Percentiles rank a stretch among this genome's conserved stretches.
phyloP scores from a whole-genome alignment of 208 protist species.

The Borovskyia barvae region DNA sequence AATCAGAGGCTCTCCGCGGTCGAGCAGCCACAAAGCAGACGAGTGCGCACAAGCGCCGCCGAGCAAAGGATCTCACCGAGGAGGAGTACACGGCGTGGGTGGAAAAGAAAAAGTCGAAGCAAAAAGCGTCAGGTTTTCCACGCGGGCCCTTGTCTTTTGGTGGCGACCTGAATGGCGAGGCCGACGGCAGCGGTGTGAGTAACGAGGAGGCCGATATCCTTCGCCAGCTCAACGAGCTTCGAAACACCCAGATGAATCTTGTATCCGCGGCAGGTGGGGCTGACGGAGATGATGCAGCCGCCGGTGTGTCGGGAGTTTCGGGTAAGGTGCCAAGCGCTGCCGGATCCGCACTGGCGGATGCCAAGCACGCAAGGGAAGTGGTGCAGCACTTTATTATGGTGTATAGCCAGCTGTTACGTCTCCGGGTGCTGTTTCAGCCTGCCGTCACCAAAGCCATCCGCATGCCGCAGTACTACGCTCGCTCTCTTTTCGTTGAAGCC shows the following conservation, averaged over 20 bases:
- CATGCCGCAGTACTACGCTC: constrained; percentile 82
- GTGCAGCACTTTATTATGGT: constrained; percentile 66
- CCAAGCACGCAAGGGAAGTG: constrained; percentile 35
- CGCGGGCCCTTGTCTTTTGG: constrained; percentile 20
- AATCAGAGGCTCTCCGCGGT: neutral
- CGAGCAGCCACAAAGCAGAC: neutral
- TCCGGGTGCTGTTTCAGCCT: constrained; percentile 77
- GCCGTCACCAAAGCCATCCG: constrained; percentile 51
- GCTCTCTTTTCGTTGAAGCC: constrained; percentile 36
- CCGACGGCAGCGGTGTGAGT: constrained; percentile 9
- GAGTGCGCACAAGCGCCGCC: constrained; percentile 4
- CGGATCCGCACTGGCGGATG: constrained; percentile 1
- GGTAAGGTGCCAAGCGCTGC: neutral
- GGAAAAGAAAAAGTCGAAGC: constrained; percentile 38
- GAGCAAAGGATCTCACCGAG: constrained; percentile 61
- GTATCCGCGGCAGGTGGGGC: neutral
- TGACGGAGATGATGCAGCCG: neutral
- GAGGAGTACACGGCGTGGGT: constrained; percentile 74
- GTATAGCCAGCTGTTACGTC: constrained; percentile 67
- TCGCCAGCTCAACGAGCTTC: constrained; percentile 30
- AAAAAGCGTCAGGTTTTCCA: constrained; percentile 16
- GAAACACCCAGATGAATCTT: constrained; percentile 24
- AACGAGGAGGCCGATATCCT: constrained; percentile 32
- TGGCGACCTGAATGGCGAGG: constrained; percentile 20
- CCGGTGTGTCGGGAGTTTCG: neutral